These are phyloP conservation scores for Acacia confusa DNA, from an alignment of 306 rosid genomes.

Conservation along the genomic window DNA sequence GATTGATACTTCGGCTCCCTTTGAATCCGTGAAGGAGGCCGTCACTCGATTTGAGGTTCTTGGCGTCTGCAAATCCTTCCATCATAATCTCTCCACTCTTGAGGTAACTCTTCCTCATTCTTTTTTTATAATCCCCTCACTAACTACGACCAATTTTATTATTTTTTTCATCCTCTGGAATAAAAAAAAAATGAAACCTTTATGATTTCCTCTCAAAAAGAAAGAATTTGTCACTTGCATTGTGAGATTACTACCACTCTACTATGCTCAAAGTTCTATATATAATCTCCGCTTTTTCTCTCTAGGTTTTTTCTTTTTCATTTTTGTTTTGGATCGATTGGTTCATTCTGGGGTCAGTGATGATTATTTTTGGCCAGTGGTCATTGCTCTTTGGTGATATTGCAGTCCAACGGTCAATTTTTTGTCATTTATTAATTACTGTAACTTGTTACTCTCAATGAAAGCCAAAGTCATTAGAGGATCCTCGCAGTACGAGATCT, in stretches of 20 bases:
- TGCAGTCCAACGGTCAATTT: neutral
- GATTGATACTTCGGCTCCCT: slow-evolving; percentile 91
- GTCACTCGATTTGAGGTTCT: slow-evolving; percentile 75
- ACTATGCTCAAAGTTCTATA: neutral
- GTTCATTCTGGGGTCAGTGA: neutral
- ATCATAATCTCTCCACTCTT: slow-evolving; percentile 31
- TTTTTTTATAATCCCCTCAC: neutral
- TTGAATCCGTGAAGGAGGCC: slow-evolving; percentile 86
- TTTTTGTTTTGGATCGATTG: too few relatives aligned
- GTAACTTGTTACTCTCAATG: neutral
- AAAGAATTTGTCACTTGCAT: neutral
- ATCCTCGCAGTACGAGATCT: neutral
- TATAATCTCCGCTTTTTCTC: neutral
- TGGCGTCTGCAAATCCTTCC: slow-evolving; percentile 77
- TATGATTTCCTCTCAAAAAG: neutral
- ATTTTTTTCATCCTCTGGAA: neutral
- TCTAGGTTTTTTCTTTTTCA: neutral
- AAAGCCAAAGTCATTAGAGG: neutral
- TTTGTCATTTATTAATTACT: neutral
- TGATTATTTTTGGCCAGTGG: too few relatives aligned
- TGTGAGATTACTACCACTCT: neutral
- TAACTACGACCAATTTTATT: neutral
- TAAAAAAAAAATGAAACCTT: neutral
- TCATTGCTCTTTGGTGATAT: neutral
- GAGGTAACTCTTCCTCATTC: slow-evolving; percentile 42